These are phyloP conservation scores for Sporisorium sorghi DNA, from an alignment of 1,284 basidiomycete genomes.

Conservation along the genomic window DNA sequence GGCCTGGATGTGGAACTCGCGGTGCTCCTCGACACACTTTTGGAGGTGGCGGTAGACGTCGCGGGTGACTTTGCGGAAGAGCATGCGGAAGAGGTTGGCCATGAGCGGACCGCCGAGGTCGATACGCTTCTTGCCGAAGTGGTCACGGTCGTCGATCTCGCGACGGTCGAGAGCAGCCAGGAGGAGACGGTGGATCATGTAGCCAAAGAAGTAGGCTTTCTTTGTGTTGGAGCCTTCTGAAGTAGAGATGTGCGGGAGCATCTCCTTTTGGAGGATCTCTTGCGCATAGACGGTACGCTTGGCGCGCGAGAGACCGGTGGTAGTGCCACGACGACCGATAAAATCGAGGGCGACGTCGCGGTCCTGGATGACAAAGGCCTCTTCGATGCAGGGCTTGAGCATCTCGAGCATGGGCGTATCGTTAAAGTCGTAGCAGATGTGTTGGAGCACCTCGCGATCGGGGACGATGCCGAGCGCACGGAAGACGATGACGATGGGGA, in stretches of 20 bases:
- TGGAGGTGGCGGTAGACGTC: constrained; percentile 97
- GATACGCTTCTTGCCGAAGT: constrained; percentile 97
- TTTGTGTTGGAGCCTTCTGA: constrained; percentile 95
- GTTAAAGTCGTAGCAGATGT: constrained; percentile 97
- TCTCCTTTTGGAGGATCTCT: constrained; percentile 98
- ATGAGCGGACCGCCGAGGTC: constrained; percentile 95
- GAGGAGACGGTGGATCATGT: constrained; percentile 97
- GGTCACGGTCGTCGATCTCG: constrained; percentile 98
- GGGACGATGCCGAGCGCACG: constrained; percentile 97
- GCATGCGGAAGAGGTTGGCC: constrained; percentile 95
- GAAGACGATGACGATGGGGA: constrained; percentile 99
- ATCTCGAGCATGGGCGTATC: constrained; percentile 97
- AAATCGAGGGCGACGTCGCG: constrained; percentile 92
- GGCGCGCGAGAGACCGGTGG: constrained; percentile 89
- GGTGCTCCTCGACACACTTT: constrained; percentile 93
- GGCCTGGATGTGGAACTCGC: constrained; percentile 90
- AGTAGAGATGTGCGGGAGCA: constrained; percentile 97
- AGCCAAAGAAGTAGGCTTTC: constrained; percentile 99
- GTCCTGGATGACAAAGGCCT: constrained; percentile 97
- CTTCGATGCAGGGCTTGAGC: constrained; percentile 98
- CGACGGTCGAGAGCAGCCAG: constrained; percentile 92
- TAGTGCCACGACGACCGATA: constrained; percentile 97
- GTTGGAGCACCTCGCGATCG: constrained; percentile 95
- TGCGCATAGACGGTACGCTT: constrained; percentile 95
- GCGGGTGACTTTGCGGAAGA: constrained; percentile 95